Evolutionary conservation across 1,284 basidiomycete genomes (phyloP), one percentile per base, ranked within the genome.

Genomic region (Termitomyces sp.): DNA sequence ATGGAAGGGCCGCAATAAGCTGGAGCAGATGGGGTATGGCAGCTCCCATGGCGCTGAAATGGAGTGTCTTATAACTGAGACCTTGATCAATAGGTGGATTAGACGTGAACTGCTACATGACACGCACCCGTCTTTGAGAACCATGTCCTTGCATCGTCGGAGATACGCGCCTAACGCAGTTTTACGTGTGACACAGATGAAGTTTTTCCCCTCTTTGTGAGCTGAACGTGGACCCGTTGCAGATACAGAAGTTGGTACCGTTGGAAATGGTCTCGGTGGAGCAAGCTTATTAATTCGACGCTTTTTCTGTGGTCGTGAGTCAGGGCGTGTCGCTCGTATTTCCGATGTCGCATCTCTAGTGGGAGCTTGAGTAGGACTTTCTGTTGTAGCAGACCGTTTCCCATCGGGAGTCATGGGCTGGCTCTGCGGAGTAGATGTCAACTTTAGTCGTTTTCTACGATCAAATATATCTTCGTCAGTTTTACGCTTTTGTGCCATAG

Each of bases 1-100:
- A 74, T 1, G 91, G 84, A 5, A 95, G 72, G 14, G 90, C 86
- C 13, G 86, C 78, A 5, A 82, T 71, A 1, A 95, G 76, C 35
- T 85, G 79, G 26, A 90, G 69, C 13, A 92, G 79, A 62, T 88
- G 88, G 1, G 92, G 90, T 49, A 95, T 93, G 0, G 92, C 92
- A 2, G 93, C 91, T 21, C 88, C 88, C 78, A 94, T 84, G 1
- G 92, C 92, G 58, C 81, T 84, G 28, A 95, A 72, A 65, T 86
- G 81, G 19, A 95, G 66, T 2, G 79, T 83, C 57, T 87, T 88
- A 62, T 88, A 88, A 39, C 89, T 91, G 57, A n/a, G 18, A 16
- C n/a, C 7, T 10, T 31, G 35, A 42, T 43, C 16, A 43, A 49
- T 46, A 48, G 34, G 42, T 24, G 39, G 18, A 21, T 18, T 28